A percentile compares a stretch with the other conserved stretches of the same genome.
Conservation (phyloP, 495 filamentous ascomycete genomes). For the Daldinia caldariorum region DNA sequence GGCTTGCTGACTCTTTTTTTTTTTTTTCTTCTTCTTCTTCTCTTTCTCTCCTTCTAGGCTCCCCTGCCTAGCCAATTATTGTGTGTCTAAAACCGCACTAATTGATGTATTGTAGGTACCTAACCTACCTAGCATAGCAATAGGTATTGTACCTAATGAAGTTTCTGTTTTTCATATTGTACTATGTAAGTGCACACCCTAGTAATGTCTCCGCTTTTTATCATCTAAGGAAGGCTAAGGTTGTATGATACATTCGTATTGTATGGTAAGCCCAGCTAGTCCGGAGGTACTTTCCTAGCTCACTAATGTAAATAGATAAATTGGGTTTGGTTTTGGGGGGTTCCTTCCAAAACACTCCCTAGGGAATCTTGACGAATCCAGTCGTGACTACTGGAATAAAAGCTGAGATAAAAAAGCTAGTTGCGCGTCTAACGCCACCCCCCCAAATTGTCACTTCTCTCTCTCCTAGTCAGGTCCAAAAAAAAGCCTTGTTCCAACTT, state of each 20-base stretch:
- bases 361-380: neutral
- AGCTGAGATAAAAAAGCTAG: neutral
- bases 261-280: neutral
- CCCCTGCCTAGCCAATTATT: conserved; percentile 1
- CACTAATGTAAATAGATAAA: neutral
- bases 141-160: neutral
- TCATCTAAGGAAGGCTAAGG: neutral
- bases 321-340: neutral
- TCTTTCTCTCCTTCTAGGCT: neutral
- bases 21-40: neutral
- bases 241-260: neutral
- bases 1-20: conserved; percentile 12
- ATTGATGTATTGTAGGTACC: too few species aligned
- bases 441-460: neutral
- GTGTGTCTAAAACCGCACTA: neutral
- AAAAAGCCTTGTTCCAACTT: conserved; percentile 37
- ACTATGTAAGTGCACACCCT: neutral
- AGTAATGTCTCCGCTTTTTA: neutral
- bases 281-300: neutral
- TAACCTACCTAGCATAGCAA: neutral
- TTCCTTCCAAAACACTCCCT: conserved; percentile 4
- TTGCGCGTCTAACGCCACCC: conserved; percentile 12
- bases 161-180: too few species aligned
- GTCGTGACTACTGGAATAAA: conserved; percentile 4
- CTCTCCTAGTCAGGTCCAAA: conserved; percentile 7